A percentile compares a stretch with the other conserved stretches of the same genome.
Conservation (phyloP, 164 flowering plant species). For the Kalanchoe fedtschenkoi region DNA sequence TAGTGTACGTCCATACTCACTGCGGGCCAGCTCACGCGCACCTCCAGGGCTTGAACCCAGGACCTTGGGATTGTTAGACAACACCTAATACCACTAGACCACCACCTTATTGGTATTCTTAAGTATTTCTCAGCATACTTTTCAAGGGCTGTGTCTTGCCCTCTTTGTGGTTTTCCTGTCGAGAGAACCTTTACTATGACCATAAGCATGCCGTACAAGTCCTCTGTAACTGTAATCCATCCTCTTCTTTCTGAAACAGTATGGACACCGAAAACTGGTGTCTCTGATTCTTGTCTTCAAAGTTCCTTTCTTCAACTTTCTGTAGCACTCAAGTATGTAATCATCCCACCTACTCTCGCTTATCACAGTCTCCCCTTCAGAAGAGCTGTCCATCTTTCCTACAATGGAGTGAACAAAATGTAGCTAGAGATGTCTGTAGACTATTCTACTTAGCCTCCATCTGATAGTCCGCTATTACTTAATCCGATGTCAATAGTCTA, state of each 20-base stretch:
- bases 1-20: too few relatives aligned
- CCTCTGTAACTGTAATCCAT: constrained; percentile 22
- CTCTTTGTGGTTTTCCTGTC: constrained; percentile 19
- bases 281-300: constrained; percentile 15
- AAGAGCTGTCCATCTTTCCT: constrained; percentile 8
- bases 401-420: constrained; percentile 1
- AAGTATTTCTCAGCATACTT: constrained; percentile 22
- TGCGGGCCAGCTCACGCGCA: too few relatives aligned
- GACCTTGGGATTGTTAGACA: too few relatives aligned
- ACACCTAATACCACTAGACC: too few relatives aligned
- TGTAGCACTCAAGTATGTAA: constrained; percentile 17
- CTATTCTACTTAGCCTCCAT: too few relatives aligned
- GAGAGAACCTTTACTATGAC: constrained; percentile 15
- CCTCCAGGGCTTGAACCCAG: too few relatives aligned
- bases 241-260: constrained; percentile 16
- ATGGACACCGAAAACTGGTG: constrained; percentile 29
- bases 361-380: constrained; percentile 2
- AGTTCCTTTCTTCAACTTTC: constrained; percentile 17
- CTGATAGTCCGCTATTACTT: too few relatives aligned
- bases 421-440: too few relatives aligned
- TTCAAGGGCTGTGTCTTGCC: constrained; percentile 30
- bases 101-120: too few relatives aligned
- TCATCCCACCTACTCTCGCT: constrained; percentile 18
- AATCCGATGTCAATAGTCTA: too few relatives aligned
- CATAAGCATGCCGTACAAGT: constrained; percentile 31